phyloP scores from a whole-genome alignment of 352 stramenopile species.

The Globisporangium mamillatum region DNA sequence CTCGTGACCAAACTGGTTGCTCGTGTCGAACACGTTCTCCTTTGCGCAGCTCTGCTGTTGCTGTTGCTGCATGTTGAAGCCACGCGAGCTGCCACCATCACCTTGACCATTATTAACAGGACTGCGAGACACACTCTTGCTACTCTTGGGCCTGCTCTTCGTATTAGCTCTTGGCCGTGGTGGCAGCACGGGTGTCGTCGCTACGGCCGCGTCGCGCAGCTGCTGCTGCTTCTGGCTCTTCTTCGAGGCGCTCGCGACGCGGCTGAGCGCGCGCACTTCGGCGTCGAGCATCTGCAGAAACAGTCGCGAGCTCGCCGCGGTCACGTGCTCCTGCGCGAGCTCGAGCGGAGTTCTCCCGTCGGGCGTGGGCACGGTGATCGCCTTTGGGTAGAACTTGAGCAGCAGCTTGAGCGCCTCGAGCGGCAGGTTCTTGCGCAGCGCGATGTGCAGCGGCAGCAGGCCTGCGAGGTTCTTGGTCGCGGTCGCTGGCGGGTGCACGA shows the following conservation, averaged over 20 bases:
- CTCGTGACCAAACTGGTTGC: constrained; percentile 1
- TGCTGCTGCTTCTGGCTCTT: constrained; percentile 13
- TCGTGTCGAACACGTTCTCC: constrained; percentile 4
- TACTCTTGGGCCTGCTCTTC: background rate
- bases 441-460: constrained; percentile 65
- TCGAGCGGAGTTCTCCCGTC: constrained; percentile 46
- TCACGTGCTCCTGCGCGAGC: constrained; percentile 41
- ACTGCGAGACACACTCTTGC: background rate
- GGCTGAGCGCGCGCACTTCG: constrained; percentile 25
- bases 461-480: constrained; percentile 50
- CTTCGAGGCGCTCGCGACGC: constrained; percentile 12
- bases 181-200: background rate
- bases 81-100: background rate
- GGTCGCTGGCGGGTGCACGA: constrained; percentile 40
- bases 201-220: background rate
- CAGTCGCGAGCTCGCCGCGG: constrained; percentile 20
- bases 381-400: constrained; percentile 62
- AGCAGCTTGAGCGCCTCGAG: constrained; percentile 64
- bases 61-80: background rate
- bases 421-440: constrained; percentile 53
- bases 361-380: constrained; percentile 42
- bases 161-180: background rate
- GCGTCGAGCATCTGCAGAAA: constrained; percentile 46
- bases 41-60: background rate
- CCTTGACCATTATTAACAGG: background rate